phyloP scores from a whole-genome alignment of 2,329 filamentous ascomycete genomes.

The Cladosporium sp. region DNA sequence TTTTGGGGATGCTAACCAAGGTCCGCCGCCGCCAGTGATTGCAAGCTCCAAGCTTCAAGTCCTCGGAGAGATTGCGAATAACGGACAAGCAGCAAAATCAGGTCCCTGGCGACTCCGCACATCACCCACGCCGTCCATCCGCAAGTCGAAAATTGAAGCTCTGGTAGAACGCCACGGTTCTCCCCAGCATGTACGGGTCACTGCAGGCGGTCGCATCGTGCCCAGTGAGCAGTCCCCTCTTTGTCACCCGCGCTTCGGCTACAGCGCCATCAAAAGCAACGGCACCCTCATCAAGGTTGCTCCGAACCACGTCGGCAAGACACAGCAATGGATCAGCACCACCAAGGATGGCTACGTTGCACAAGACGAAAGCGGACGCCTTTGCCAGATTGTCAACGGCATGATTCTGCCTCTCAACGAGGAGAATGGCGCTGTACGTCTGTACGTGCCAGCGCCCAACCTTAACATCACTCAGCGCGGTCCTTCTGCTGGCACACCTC shows the following conservation, averaged over 20 bases:
- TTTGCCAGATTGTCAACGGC: conserved; percentile 41
- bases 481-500: conserved; percentile 12
- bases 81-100: conserved; percentile 32
- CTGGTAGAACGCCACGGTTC: conserved; percentile 55
- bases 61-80: conserved; percentile 37
- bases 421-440: conserved; percentile 35
- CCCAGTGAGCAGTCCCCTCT: conserved; percentile 46
- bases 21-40: conserved; percentile 18
- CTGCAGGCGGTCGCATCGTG: conserved; percentile 55
- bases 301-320: conserved; percentile 35
- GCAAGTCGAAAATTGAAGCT: conserved; percentile 50
- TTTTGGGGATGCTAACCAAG: conserved; percentile 24
- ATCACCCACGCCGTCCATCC: conserved; percentile 53
- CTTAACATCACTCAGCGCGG: conserved; percentile 31
- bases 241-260: conserved; percentile 41
- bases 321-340: conserved; percentile 27
- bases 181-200: conserved; percentile 52
- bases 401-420: conserved; percentile 37
- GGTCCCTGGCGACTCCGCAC: conserved; percentile 33
- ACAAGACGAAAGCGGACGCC: conserved; percentile 37
- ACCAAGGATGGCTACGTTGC: conserved; percentile 37
- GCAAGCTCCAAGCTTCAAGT: conserved; percentile 23
- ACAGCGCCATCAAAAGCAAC: conserved; percentile 40
- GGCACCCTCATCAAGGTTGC: conserved; percentile 41
- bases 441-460: conserved; percentile 40